Conservation (phyloP, 306 rosid genomes). For the Acacia melanoxylon region DNA sequence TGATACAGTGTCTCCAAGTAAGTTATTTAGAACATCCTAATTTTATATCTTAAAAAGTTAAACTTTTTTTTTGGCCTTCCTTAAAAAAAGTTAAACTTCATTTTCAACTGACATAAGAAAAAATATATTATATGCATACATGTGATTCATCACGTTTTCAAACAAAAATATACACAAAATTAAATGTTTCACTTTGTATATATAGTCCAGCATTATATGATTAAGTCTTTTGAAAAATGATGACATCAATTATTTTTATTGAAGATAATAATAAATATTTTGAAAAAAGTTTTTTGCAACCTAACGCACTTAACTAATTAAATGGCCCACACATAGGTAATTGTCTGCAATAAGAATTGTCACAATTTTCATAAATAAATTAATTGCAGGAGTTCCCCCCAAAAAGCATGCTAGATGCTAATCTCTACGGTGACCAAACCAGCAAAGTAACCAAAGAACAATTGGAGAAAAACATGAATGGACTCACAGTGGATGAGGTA, state of each 20-base stretch:
- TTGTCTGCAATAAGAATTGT: background rate
- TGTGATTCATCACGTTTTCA: background rate
- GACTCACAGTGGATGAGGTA: slow-evolving; percentile 63
- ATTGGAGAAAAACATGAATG: slow-evolving; percentile 46
- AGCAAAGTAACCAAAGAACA: slow-evolving; percentile 57
- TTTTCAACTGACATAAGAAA: background rate
- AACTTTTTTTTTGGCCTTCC: no score
- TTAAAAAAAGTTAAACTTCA: background rate
- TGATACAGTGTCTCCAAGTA: slow-evolving; percentile 40
- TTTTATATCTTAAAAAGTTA: background rate
- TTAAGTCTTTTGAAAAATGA: background rate
- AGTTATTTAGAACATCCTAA: background rate
- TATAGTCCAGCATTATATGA: background rate
- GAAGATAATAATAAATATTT: background rate
- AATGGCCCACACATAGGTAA: background rate
- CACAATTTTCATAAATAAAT: background rate
- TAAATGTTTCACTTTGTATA: background rate
- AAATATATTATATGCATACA: background rate
- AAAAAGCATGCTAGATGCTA: slow-evolving; percentile 55
- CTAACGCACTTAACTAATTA: background rate
- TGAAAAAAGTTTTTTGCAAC: background rate
- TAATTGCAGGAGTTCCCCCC: slow-evolving; percentile 68
- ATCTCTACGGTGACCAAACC: slow-evolving; percentile 62
- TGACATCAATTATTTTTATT: background rate
- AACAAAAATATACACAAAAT: background rate